Evolutionary conservation across 2,329 filamentous ascomycete genomes (phyloP).

Genomic region (Fusarium armeniacum): DNA sequence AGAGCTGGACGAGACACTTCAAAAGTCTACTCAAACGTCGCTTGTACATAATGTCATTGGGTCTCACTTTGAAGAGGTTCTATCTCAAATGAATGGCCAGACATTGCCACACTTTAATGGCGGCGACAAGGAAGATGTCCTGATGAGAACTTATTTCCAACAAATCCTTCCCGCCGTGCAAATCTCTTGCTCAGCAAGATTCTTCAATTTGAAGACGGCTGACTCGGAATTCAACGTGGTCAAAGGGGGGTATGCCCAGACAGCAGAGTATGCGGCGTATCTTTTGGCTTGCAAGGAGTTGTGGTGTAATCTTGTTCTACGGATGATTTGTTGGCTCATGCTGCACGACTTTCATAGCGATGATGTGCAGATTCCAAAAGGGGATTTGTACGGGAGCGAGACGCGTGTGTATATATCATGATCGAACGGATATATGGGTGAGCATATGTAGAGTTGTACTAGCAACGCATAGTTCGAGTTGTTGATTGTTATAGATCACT

Average conservation of each 20-base stretch:
- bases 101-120: neutral
- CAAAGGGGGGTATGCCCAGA: slow-evolving; percentile 5
- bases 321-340: slow-evolving; percentile 29
- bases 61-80: slow-evolving; percentile 19
- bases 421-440: too few relatives aligned
- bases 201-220: slow-evolving; percentile 15
- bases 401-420: slow-evolving; percentile 24
- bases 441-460: neutral
- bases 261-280: slow-evolving; percentile 12
- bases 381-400: slow-evolving; percentile 8
- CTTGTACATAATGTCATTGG: neutral
- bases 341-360: slow-evolving; percentile 14
- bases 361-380: slow-evolving; percentile 25
- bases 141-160: slow-evolving; percentile 22
- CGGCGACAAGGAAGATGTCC: slow-evolving; percentile 6
- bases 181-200: neutral
- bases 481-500: neutral
- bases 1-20: neutral
- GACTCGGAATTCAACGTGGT: slow-evolving; percentile 18
- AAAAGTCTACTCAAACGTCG: rapidly evolving
- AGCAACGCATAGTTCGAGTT: neutral
- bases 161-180: neutral
- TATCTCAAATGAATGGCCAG: slow-evolving; percentile 17
- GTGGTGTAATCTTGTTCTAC: slow-evolving; percentile 17
- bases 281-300: slow-evolving; percentile 6